phyloP scores from a whole-genome alignment of 805 yeast species.

The Metschnikowia cerradonensis region DNA sequence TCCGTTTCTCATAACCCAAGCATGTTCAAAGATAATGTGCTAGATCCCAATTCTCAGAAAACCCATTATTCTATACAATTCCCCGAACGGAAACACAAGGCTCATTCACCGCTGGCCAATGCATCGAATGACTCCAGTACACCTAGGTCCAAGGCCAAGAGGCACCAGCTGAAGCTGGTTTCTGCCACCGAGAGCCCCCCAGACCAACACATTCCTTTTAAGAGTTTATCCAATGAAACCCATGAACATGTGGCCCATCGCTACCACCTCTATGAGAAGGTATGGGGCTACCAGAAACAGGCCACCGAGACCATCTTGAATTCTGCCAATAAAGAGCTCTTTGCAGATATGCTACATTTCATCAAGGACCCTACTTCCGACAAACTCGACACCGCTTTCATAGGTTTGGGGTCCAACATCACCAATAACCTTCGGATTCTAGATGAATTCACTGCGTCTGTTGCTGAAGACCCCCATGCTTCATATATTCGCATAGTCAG shows the following conservation, averaged over 20 bases:
- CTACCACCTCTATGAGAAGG: constrained; percentile 20
- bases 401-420: constrained; percentile 37
- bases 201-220: constrained; percentile 18
- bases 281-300: constrained; percentile 27
- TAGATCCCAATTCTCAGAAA: constrained; percentile 23
- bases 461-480: constrained; percentile 9
- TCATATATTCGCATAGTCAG: constrained; percentile 20
- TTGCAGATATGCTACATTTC: constrained; percentile 24
- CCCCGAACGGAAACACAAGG: constrained; percentile 1
- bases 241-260: constrained; percentile 20
- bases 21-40: constrained; percentile 4
- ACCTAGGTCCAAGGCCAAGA: not conserved
- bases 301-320: constrained; percentile 29
- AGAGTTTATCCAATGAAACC: constrained; percentile 22
- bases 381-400: constrained; percentile 30
- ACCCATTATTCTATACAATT: constrained; percentile 31
- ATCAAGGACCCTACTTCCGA: constrained; percentile 14
- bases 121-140: not conserved
- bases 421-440: constrained; percentile 39
- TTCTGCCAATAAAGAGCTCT: constrained; percentile 31
- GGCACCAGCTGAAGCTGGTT: not conserved
- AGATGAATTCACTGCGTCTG: constrained; percentile 28
- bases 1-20: not conserved
- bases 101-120: not conserved
- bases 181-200: not conserved